Conservation (phyloP, 164 flowering plant species). For the Kingdonia uniflora region DNA sequence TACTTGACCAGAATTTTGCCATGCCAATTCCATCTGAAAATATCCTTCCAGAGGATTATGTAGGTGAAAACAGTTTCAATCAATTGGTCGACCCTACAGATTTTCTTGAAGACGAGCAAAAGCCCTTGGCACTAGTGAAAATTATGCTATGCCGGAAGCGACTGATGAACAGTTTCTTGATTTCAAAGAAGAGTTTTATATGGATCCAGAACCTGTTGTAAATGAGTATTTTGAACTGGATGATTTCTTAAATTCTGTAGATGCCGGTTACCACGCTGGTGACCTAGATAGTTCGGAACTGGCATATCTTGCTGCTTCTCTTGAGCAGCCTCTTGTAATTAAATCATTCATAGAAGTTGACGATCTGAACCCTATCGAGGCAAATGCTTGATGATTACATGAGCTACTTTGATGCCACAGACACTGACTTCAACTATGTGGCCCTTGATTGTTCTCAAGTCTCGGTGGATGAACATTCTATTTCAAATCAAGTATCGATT, state of each 20-base stretch:
- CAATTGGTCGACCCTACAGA: background rate
- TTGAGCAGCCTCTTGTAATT: slow-evolving; percentile 16
- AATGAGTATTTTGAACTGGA: slow-evolving; percentile 15
- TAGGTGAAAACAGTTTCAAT: slow-evolving; percentile 1
- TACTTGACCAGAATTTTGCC: slow-evolving; percentile 17
- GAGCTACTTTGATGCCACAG: slow-evolving; percentile 31
- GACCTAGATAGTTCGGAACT: slow-evolving; percentile 18
- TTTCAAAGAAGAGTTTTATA: slow-evolving; percentile 1
- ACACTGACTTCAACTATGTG: slow-evolving; percentile 17
- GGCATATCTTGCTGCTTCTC: slow-evolving; percentile 19
- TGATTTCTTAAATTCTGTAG: slow-evolving; percentile 17
- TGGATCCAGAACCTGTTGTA: slow-evolving; percentile 7
- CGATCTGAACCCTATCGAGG: slow-evolving; percentile 27
- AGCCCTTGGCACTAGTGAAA: slow-evolving; percentile 7
- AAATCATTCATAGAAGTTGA: slow-evolving; percentile 29
- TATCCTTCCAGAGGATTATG: background rate
- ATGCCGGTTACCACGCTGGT: slow-evolving; percentile 2
- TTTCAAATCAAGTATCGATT: slow-evolving; percentile 9
- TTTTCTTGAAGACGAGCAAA: slow-evolving; percentile 11
- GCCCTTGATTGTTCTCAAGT: slow-evolving; percentile 16
- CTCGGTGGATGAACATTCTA: slow-evolving; percentile 9
- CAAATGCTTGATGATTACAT: slow-evolving; percentile 40
- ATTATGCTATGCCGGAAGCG: slow-evolving; percentile 5
- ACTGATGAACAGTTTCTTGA: slow-evolving; percentile 3
- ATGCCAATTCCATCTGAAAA: slow-evolving; percentile 5